These are phyloP conservation scores for Leptosphaerulina australis DNA, from an alignment of 2,329 filamentous ascomycete genomes.

Conservation along the genomic window DNA sequence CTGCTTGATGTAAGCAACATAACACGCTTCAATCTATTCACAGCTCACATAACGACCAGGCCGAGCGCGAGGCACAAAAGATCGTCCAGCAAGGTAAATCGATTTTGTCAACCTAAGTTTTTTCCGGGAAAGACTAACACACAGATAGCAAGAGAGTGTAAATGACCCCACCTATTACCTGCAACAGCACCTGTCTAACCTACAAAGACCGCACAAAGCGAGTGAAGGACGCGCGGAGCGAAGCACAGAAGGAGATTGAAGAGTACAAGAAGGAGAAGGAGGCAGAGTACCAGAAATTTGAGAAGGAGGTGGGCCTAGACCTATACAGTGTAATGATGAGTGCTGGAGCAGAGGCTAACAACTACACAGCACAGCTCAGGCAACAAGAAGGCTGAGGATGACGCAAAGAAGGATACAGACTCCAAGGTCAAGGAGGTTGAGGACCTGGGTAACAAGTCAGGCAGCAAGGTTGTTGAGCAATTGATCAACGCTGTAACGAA, in stretches of 20 bases:
- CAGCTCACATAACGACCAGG: constrained; percentile 63
- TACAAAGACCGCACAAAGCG: constrained; percentile 85
- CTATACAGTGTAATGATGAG: too few species aligned
- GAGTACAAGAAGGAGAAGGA: constrained; percentile 90
- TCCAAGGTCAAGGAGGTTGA: constrained; percentile 82
- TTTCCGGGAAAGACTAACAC: constrained; percentile 23
- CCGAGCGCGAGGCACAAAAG: constrained; percentile 97
- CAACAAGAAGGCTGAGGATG: constrained; percentile 74
- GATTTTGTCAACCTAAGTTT: background rate
- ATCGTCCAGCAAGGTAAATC: constrained; percentile 91
- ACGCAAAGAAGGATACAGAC: constrained; percentile 81
- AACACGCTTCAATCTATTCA: constrained; percentile 30
- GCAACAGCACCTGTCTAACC: constrained; percentile 28
- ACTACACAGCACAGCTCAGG: constrained; percentile 79
- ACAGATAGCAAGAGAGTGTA: constrained; percentile 82
- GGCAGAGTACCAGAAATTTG: constrained; percentile 91
- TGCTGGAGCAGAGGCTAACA: constrained; percentile 30
- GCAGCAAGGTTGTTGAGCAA: constrained; percentile 79
- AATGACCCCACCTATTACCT: constrained; percentile 24
- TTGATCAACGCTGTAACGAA: constrained; percentile 85
- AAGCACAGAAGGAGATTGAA: constrained; percentile 97
- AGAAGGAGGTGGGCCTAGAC: constrained; percentile 68
- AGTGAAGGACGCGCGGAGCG: constrained; percentile 93
- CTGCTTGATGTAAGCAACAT: constrained; percentile 83
- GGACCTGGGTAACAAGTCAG: constrained; percentile 77